Conservation (phyloP, 768 basidiomycete genomes). For the Hydnomerulius pinastri region DNA sequence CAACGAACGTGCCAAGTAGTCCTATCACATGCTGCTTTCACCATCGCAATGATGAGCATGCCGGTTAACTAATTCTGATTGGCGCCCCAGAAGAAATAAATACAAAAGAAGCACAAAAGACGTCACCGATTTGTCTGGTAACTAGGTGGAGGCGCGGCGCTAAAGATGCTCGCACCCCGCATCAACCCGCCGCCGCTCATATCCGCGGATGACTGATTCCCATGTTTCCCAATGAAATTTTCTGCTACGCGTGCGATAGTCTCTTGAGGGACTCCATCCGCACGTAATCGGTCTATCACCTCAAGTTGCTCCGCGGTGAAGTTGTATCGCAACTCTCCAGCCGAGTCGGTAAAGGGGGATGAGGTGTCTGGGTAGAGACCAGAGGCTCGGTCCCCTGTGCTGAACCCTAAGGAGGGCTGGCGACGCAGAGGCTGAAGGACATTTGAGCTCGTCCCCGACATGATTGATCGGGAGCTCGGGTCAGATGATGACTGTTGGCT, state of each 20-base stretch:
- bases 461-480: not conserved
- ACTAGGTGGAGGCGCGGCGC: constrained; percentile 20
- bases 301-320: constrained; percentile 17
- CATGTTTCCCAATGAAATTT: not conserved
- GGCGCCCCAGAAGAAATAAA: not conserved
- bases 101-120: not conserved
- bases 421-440: constrained; percentile 7
- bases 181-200: not conserved
- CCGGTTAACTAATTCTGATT: too few species aligned
- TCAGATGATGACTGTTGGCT: not conserved
- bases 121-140: constrained; percentile 15
- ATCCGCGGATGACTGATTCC: not conserved
- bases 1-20: too few species aligned
- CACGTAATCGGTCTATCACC: constrained; percentile 11
- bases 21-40: too few species aligned
- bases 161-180: not conserved
- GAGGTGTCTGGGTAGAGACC: not conserved
- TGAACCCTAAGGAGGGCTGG: not conserved
- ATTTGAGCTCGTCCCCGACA: not conserved
- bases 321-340: not conserved
- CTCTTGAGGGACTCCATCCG: constrained; percentile 12
- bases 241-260: constrained; percentile 18
- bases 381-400: not conserved
- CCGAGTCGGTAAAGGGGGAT: not conserved
- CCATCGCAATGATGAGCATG: too few species aligned